Conservation (phyloP, 257 asterid species). For the Salvia hispanica region DNA sequence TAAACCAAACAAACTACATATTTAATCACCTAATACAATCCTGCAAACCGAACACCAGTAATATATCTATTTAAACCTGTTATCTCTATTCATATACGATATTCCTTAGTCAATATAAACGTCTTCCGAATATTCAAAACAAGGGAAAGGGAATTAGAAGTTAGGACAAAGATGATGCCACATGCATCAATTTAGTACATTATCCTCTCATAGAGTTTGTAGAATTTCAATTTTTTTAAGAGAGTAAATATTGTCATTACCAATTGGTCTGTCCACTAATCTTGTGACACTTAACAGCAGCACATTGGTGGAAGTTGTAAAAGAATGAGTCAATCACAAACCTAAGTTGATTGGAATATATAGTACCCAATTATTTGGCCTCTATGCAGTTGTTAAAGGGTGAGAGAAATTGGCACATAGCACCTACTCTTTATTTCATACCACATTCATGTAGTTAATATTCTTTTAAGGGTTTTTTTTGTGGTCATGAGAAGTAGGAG, state of each 20-base stretch:
- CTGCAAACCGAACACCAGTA: no score
- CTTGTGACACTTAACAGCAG: conserved; percentile 22
- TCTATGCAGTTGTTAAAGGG: conserved; percentile 4
- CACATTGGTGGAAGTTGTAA: not conserved
- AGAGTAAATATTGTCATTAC: not conserved
- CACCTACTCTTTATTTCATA: not conserved
- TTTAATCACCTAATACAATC: no score
- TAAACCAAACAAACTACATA: no score
- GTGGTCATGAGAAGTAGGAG: no score
- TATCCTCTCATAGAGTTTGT: not conserved
- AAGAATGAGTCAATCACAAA: not conserved
- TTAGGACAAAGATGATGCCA: conserved; percentile 15
- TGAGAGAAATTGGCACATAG: not conserved
- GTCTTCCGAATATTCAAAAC: not conserved
- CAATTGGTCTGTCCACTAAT: conserved; percentile 28
- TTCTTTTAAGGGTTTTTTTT: no score
- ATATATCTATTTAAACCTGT: no score
- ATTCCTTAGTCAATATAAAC: no score
- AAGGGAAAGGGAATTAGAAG: not conserved
- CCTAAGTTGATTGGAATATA: not conserved
- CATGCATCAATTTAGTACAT: not conserved
- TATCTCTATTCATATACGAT: no score
- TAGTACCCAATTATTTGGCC: conserved; percentile 22
- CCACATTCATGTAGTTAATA: conserved; percentile 6
- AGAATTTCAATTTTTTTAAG: not conserved